These are phyloP conservation scores for Panus rudis DNA, from an alignment of 768 basidiomycete genomes.

Conservation along the genomic window DNA sequence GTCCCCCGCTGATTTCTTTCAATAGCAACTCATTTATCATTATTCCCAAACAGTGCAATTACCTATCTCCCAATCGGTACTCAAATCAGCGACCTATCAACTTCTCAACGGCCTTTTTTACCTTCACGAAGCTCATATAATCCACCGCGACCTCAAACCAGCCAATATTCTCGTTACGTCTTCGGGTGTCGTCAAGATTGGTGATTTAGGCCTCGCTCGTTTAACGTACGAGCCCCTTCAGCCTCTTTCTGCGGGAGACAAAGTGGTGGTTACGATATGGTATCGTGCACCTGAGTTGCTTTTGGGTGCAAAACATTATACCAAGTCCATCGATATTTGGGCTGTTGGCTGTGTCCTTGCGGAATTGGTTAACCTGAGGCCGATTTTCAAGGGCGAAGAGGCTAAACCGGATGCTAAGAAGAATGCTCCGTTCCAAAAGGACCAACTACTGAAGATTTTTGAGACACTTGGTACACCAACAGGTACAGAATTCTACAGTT, in stretches of 20 bases:
- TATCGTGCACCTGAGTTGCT: slow-evolving; percentile 96
- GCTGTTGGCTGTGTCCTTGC: slow-evolving; percentile 97
- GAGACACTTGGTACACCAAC: slow-evolving; percentile 89
- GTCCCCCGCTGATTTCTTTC: neutral
- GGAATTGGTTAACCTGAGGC: slow-evolving; percentile 85
- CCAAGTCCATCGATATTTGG: slow-evolving; percentile 95
- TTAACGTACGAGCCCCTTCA: slow-evolving; percentile 89
- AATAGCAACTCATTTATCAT: slow-evolving; percentile 96
- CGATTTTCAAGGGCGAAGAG: slow-evolving; percentile 99
- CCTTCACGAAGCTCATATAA: slow-evolving; percentile 89
- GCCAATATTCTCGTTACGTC: slow-evolving; percentile 94
- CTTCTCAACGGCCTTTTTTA: slow-evolving; percentile 91
- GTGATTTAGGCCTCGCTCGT: slow-evolving; percentile 93
- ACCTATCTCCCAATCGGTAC: slow-evolving; percentile 65
- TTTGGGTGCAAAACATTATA: slow-evolving; percentile 96
- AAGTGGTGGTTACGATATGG: slow-evolving; percentile 99
- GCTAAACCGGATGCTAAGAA: slow-evolving; percentile 97
- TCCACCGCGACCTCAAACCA: slow-evolving; percentile 80
- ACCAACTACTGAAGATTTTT: slow-evolving; percentile 93
- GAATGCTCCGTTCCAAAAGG: slow-evolving; percentile 93
- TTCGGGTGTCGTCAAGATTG: slow-evolving; percentile 88
- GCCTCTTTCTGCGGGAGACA: slow-evolving; percentile 87
- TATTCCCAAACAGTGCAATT: slow-evolving; percentile 85
- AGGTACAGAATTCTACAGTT: no score
- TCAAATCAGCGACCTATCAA: slow-evolving; percentile 92